phyloP scores from a whole-genome alignment of 768 basidiomycete species.

The Pleurotus ostreatus region DNA sequence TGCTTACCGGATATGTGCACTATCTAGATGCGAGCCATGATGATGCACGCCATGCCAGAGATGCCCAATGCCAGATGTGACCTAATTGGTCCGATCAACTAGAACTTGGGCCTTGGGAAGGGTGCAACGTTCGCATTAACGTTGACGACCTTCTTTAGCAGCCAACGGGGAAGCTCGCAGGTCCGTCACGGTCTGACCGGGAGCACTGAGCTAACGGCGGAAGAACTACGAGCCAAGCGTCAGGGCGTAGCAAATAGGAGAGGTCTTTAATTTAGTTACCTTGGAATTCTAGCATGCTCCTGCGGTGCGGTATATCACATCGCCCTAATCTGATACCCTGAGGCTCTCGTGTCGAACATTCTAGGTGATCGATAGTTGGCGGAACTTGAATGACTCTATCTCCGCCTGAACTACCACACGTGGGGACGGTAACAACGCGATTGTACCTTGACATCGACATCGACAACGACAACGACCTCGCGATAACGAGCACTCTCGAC shows the following conservation, averaged over 20 bases:
- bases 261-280: no score
- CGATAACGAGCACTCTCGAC: not conserved
- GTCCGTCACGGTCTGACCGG: not conserved
- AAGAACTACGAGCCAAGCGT: no score
- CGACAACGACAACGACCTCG: not conserved
- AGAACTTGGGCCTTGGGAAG: constrained; percentile 5
- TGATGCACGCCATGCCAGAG: not conserved
- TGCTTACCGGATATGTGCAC: not conserved
- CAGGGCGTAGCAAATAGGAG: no score
- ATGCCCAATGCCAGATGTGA: no score
- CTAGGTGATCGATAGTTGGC: not conserved
- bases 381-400: not conserved
- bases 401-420: not conserved
- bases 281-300: no score
- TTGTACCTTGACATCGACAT: not conserved
- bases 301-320: not conserved
- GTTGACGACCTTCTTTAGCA: not conserved
- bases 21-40: constrained; percentile 1
- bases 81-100: no score
- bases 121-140: not conserved
- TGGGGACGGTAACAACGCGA: not conserved
- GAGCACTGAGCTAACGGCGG: no score
- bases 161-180: not conserved
- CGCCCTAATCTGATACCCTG: not conserved
- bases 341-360: not conserved